Percentiles rank a stretch among this genome's conserved stretches.
phyloP scores from a whole-genome alignment of 2,329 filamentous ascomycete genomes.

The Neoarthrinium moseri region DNA sequence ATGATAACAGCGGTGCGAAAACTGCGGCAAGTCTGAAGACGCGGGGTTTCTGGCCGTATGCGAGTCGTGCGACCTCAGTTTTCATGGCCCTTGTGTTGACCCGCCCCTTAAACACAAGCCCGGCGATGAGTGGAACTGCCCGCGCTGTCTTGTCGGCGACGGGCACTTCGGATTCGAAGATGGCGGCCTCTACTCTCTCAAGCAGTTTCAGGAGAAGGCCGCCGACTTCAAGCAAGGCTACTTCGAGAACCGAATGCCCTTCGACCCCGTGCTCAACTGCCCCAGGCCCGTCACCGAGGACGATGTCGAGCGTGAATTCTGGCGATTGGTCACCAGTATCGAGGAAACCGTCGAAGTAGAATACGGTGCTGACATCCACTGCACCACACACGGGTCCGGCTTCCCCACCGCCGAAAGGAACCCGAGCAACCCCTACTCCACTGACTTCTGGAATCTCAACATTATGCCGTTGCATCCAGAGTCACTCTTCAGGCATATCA shows the following conservation, averaged over 20 bases:
- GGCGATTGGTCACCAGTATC: conserved; percentile 88
- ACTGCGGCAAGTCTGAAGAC: conserved; percentile 79
- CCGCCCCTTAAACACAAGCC: conserved; percentile 76
- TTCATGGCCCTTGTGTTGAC: conserved; percentile 84
- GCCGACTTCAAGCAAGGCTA: conserved; percentile 93
- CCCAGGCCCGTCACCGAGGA: conserved; percentile 85
- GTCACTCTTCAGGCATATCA: conserved; percentile 94
- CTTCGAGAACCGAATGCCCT: conserved; percentile 87
- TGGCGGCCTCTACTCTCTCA: conserved; percentile 90
- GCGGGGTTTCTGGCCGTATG: conserved; percentile 71
- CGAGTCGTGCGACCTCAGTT: conserved; percentile 88
- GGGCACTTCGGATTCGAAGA: conserved; percentile 98
- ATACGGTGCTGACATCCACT: conserved; percentile 97
- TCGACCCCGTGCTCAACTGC: conserved; percentile 79
- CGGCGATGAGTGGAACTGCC: conserved; percentile 92
- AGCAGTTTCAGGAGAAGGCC: conserved; percentile 94
- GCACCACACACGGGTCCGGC: conserved; percentile 93
- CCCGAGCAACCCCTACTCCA: conserved; percentile 81
- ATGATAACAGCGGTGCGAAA: conserved; percentile 70
- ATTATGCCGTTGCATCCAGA: conserved; percentile 87
- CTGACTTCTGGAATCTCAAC: conserved; percentile 94
- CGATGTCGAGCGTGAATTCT: conserved; percentile 95
- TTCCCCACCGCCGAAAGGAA: conserved; percentile 94
- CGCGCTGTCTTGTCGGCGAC: conserved; percentile 90
- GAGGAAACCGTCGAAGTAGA: conserved; percentile 97